phyloP scores from a whole-genome alignment of 768 basidiomycete genomes.

The Russula abietina region DNA sequence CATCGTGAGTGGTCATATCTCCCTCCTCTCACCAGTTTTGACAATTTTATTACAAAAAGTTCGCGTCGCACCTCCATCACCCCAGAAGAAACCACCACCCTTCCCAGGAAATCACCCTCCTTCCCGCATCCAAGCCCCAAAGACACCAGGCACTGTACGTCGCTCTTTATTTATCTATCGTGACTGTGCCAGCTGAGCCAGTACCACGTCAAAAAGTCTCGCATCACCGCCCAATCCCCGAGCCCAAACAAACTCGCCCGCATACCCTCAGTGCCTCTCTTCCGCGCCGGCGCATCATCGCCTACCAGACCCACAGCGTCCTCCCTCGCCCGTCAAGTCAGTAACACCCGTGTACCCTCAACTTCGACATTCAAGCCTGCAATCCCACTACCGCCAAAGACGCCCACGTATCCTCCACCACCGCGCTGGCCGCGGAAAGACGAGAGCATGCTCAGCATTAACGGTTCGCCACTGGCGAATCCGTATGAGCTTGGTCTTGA shows the following conservation, averaged over 20 bases:
- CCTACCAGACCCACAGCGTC: constrained; percentile 42
- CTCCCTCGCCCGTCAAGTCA: constrained; percentile 28
- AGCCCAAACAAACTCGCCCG: constrained; percentile 34
- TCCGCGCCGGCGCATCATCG: constrained; percentile 38
- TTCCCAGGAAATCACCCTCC: neutral
- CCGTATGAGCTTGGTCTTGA: constrained; percentile 62
- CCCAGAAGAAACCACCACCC: constrained; percentile 44
- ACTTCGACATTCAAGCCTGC: constrained; percentile 66
- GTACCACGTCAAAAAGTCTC: constrained; percentile 19
- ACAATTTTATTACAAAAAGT: constrained; percentile 34
- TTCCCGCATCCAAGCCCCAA: constrained; percentile 27
- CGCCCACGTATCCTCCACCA: constrained; percentile 52
- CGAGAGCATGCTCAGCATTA: constrained; percentile 74
- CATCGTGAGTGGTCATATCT: constrained; percentile 17
- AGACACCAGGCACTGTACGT: constrained; percentile 33
- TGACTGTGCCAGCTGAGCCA: neutral
- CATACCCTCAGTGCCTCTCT: constrained; percentile 29
- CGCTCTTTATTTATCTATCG: neutral
- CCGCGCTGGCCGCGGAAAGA: constrained; percentile 65
- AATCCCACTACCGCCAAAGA: constrained; percentile 43
- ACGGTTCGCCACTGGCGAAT: constrained; percentile 78
- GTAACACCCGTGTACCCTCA: constrained; percentile 41
- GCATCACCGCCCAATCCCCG: constrained; percentile 30
- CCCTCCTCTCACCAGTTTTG: neutral
- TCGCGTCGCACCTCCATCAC: constrained; percentile 48